Evolutionary conservation across 495 filamentous ascomycete genomes (phyloP).

Genomic region (Geopyxis carbonaria): DNA sequence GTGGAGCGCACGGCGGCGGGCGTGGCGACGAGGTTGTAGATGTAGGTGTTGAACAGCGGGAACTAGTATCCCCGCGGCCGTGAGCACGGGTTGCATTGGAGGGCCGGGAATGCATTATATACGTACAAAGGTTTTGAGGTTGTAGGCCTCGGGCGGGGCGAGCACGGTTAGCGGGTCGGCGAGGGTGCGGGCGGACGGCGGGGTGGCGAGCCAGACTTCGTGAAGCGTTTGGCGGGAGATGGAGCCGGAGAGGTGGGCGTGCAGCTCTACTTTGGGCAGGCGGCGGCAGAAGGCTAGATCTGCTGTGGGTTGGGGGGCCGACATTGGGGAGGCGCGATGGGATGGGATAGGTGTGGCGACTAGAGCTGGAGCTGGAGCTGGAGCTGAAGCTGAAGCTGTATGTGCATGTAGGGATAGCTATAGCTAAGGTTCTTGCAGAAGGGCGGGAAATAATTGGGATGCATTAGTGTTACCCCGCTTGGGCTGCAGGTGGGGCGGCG

Average conservation of each 20-base stretch:
- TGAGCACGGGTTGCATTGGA: slow-evolving; percentile 1
- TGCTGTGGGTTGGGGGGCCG: too few relatives aligned
- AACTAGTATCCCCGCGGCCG: slow-evolving; percentile 37
- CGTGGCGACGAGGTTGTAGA: slow-evolving; percentile 54
- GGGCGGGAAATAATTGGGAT: too few relatives aligned
- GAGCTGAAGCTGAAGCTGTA: too few relatives aligned
- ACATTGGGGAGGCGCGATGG: too few relatives aligned
- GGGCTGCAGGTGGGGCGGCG: too few relatives aligned
- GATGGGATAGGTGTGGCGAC: too few relatives aligned
- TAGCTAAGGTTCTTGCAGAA: too few relatives aligned
- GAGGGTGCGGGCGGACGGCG: slow-evolving; percentile 33
- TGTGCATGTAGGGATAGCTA: too few relatives aligned
- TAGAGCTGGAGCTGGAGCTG: too few relatives aligned
- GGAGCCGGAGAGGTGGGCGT: slow-evolving; percentile 70
- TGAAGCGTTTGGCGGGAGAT: slow-evolving; percentile 61
- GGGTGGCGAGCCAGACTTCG: slow-evolving; percentile 47
- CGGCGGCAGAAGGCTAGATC: too few relatives aligned
- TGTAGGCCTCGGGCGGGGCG: slow-evolving; percentile 53
- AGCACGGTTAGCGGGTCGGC: slow-evolving; percentile 55
- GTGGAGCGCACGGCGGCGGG: slow-evolving; percentile 39
- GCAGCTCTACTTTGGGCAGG: too few relatives aligned
- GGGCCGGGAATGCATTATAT: not conserved
- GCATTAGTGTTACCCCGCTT: too few relatives aligned
- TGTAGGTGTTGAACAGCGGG: slow-evolving; percentile 58
- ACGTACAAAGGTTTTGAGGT: slow-evolving; percentile 45